Evolutionary conservation across 208 protist species (phyloP).

Genomic region (Leishmania aethiopica): DNA sequence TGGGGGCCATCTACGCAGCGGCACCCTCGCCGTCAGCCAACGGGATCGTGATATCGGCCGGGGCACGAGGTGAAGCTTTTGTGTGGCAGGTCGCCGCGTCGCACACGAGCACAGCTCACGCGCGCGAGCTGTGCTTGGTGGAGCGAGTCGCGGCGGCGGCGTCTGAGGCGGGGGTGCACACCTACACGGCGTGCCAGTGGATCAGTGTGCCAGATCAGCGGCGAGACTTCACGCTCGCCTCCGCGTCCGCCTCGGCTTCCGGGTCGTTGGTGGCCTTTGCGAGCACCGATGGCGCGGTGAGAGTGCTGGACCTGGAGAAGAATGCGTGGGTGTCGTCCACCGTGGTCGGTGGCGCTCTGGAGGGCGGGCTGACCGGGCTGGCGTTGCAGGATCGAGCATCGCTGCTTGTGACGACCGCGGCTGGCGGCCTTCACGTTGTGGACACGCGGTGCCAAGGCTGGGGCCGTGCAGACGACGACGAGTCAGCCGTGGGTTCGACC

Average conservation of each 20-base stretch:
- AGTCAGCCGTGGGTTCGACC: neutral
- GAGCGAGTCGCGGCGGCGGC: conserved; percentile 25
- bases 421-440: conserved; percentile 37
- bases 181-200: conserved; percentile 38
- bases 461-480: neutral
- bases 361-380: conserved; percentile 40
- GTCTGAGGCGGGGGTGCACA: neutral
- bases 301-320: conserved; percentile 38
- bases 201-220: conserved; percentile 2
- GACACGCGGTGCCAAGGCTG: conserved; percentile 25
- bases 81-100: conserved; percentile 43
- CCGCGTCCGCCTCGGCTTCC: neutral
- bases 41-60: conserved; percentile 56
- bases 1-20: conserved; percentile 57
- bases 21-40: conserved; percentile 6
- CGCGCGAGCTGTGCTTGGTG: conserved; percentile 27
- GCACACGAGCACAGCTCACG: neutral
- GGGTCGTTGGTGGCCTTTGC: conserved; percentile 33
- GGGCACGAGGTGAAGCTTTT: conserved; percentile 56
- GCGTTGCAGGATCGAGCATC: conserved; percentile 25
- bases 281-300: conserved; percentile 51
- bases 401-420: conserved; percentile 45
- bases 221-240: neutral
- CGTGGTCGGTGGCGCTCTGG: conserved; percentile 10
- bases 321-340: conserved; percentile 34